phyloP scores from a whole-genome alignment of 306 rosid species.

The Trichosanthes cucumerina region DNA sequence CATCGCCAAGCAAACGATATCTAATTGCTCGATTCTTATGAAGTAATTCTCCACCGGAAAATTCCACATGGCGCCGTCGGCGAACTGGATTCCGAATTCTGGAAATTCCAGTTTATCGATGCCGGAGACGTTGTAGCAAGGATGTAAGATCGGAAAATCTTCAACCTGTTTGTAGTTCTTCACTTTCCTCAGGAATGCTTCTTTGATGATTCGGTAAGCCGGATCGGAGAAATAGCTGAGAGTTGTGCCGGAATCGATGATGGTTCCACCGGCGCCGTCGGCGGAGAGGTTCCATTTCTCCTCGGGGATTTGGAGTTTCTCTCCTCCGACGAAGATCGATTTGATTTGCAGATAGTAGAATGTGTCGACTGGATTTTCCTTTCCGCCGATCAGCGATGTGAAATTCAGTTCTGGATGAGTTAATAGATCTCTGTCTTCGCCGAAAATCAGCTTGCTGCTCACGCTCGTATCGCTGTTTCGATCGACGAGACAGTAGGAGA shows the following conservation, averaged over 20 bases:
- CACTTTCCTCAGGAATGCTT: conserved; percentile 49
- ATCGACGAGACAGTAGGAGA: conserved; percentile 92
- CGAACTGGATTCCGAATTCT: conserved; percentile 55
- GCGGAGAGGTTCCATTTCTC: conserved; percentile 59
- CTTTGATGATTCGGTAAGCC: conserved; percentile 55
- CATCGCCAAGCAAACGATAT: conserved; percentile 71
- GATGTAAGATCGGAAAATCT: conserved; percentile 57
- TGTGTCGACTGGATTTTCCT: conserved; percentile 67
- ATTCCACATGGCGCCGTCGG: conserved; percentile 82
- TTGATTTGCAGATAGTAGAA: conserved; percentile 77
- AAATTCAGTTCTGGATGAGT: conserved; percentile 60
- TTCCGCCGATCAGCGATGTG: conserved; percentile 60
- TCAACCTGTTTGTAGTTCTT: conserved; percentile 43
- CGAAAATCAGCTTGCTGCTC: conserved; percentile 81
- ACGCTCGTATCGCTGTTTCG: conserved; percentile 63
- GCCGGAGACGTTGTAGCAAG: conserved; percentile 91
- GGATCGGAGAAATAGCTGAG: conserved; percentile 87
- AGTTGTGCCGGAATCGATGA: conserved; percentile 93
- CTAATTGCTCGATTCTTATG: conserved; percentile 55
- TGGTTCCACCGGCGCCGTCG: conserved; percentile 81
- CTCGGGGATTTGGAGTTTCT: conserved; percentile 49
- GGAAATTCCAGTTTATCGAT: conserved; percentile 65
- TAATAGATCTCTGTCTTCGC: conserved; percentile 56
- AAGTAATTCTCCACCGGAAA: conserved; percentile 90
- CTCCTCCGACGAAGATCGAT: conserved; percentile 58